Evolutionary conservation across 2,329 filamentous ascomycete species (phyloP).

Genomic region (Metarhizium guizhouense): DNA sequence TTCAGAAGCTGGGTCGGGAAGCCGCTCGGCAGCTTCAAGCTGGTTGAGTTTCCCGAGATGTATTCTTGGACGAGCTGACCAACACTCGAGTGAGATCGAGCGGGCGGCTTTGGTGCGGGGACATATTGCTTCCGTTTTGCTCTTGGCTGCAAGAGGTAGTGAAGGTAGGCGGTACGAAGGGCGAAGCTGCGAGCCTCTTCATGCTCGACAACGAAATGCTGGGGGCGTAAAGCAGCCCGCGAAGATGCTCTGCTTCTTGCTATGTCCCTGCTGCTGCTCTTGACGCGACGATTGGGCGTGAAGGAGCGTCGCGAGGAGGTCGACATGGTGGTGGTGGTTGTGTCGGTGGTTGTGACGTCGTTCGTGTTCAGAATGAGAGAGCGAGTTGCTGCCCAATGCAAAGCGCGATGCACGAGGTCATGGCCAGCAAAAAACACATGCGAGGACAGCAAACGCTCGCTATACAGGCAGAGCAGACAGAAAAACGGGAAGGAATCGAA

Average conservation of each 20-base stretch:
- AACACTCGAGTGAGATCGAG: conserved; percentile 60
- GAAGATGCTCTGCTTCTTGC: conserved; percentile 36
- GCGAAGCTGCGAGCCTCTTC: conserved; percentile 90
- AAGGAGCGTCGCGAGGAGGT: conserved; percentile 39
- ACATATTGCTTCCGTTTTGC: conserved; percentile 86
- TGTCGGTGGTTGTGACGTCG: neutral
- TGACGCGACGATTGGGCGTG: conserved; percentile 34
- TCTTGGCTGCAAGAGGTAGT: conserved; percentile 87
- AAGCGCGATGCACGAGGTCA: conserved; percentile 5
- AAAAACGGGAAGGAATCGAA: neutral
- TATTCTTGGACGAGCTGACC: conserved; percentile 88
- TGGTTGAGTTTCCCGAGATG: conserved; percentile 38
- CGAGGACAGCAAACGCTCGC: neutral
- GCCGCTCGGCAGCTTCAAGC: conserved; percentile 48
- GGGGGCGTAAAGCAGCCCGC: conserved; percentile 21
- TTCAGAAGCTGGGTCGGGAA: conserved; percentile 51
- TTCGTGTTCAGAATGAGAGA: conserved; percentile 12
- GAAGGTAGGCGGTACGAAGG: conserved; percentile 80
- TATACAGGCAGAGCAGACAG: neutral
- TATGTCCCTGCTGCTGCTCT: conserved; percentile 32
- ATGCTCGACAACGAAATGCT: conserved; percentile 42
- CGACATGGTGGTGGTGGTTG: conserved; percentile 32
- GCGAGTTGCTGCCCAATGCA: conserved; percentile 20
- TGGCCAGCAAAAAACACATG: conserved; percentile 2
- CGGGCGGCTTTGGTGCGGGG: conserved; percentile 51